Evolutionary conservation across 768 basidiomycete species (phyloP), one percentile per base, ranked within the genome.

Genomic region (Rhodotorula taiwanensis): DNA sequence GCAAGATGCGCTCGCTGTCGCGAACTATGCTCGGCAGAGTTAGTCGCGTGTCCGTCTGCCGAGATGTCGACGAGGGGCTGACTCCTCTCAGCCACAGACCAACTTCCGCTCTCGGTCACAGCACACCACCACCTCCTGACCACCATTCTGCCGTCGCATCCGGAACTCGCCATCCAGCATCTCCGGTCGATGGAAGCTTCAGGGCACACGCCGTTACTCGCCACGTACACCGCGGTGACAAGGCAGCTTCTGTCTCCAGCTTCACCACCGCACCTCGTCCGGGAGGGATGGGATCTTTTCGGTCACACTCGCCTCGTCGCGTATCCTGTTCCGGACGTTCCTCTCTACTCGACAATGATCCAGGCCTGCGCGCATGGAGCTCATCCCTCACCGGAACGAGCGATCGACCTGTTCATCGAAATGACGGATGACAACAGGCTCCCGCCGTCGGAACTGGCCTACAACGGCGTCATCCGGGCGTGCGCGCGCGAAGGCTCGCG

Each of bases 261-360:
- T 78, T 9, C 75, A 79, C 49, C 84, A 84, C 39, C 82, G 82
- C 70, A 78, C 79, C 47, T 77, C 79, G 31, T 78, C 60, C 67
- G 72, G 9, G 85, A 89, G 64, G 93, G 88, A 5, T 95, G 90
- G 89, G 89, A 98, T 72, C 81, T 97, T 44, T 97, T 89, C 75
- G 79, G 87, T 4, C 94, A 99, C 75, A 93, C 95, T 88, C 88
- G 94, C 50, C 92, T 95, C 64, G 88, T 89, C 20, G 89, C 94
- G 1, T 91, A 98, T 74, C 85, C 90, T 1, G 77, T 78, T 6
- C 92, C 93, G 0, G 84, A 87, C 66, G 79, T 79, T 20, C 75
- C 80, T 28, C 78, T 93, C 11, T 98, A 90, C 76, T 81, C 84
- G 0, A 74, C 82, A 41, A 95, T 99, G 91, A 90, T 99, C 70